Evolutionary conservation across 306 rosid genomes (phyloP).

Genomic region (Medicago ruthenica): DNA sequence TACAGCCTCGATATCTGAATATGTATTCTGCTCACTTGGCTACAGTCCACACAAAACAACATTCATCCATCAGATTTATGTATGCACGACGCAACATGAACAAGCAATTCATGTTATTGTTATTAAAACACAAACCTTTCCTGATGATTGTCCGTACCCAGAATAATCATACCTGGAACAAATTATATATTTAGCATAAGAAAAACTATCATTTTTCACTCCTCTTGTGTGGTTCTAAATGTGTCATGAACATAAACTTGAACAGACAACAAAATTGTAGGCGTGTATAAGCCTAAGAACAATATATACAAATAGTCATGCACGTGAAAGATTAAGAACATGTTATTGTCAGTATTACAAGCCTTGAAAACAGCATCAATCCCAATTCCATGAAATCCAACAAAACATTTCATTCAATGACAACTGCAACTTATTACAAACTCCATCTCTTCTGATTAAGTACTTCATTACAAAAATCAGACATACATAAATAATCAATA

Average conservation of each 20-base stretch:
- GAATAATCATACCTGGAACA: conserved; percentile 92
- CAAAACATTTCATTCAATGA: not conserved
- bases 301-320: not conserved
- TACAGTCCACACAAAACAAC: conserved; percentile 53
- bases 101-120: conserved; percentile 30
- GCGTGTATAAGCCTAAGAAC: not conserved
- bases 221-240: not conserved
- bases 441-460: not conserved
- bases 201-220: not conserved
- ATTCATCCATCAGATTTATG: conserved; percentile 34
- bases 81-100: conserved; percentile 3
- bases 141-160: conserved; percentile 93
- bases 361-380: not conserved
- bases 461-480: not conserved
- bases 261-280: not conserved
- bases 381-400: not conserved
- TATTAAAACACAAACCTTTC: conserved; percentile 75
- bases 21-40: conserved; percentile 97
- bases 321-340: not conserved
- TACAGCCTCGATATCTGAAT: conserved; percentile 92
- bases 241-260: not conserved
- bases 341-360: not conserved
- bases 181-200: conserved; percentile 32
- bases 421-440: not conserved
- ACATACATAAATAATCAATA: not conserved